phyloP scores from a whole-genome alignment of 2,329 filamentous ascomycete genomes.

The Hymenoscyphus salicellus region DNA sequence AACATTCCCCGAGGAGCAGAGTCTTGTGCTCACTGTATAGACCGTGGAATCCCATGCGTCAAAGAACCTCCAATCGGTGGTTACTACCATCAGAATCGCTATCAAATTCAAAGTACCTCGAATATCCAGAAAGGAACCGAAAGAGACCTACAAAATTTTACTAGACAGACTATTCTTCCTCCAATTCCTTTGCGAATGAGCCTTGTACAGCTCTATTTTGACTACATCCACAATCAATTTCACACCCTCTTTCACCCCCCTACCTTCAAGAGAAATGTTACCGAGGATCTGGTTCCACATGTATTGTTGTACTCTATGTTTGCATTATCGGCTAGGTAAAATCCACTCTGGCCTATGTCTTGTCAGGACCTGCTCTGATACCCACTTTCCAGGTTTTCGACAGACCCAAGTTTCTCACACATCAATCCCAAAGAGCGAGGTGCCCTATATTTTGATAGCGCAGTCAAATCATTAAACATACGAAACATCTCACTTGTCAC shows the following conservation, averaged over 20 bases:
- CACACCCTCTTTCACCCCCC: conserved; percentile 28
- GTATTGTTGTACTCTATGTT: conserved; percentile 25
- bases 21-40: background rate
- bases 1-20: background rate
- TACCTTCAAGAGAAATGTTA: conserved; percentile 20
- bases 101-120: background rate
- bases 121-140: background rate
- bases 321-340: conserved; percentile 25
- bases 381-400: conserved; percentile 22
- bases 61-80: conserved; percentile 3
- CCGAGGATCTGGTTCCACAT: conserved; percentile 14
- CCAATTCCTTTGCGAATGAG: background rate
- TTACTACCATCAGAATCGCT: conserved; percentile 4
- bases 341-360: background rate
- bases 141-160: background rate
- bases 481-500: conserved; percentile 23
- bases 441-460: conserved; percentile 17
- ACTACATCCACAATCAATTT: conserved; percentile 28
- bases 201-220: conserved; percentile 27
- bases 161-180: background rate
- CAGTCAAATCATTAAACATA: conserved; percentile 21
- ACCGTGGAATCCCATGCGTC: background rate
- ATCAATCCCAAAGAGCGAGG: conserved; percentile 19
- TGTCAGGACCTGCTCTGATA: background rate
- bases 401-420: conserved; percentile 17